phyloP scores from a whole-genome alignment of 768 basidiomycete genomes.

The Mycena amicta region DNA sequence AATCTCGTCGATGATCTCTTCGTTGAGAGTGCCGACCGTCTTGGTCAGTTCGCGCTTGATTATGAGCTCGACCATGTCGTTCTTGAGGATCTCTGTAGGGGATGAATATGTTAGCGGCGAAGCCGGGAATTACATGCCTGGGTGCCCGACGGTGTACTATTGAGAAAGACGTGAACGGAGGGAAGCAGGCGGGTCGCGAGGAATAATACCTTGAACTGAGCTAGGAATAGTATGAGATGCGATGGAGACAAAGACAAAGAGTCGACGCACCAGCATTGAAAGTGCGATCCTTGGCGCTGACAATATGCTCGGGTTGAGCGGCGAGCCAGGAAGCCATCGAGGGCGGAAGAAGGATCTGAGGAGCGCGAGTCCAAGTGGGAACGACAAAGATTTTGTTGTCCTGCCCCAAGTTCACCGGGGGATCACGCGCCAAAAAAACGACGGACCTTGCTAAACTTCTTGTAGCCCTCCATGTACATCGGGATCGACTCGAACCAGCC shows the following conservation, averaged over 20 bases:
- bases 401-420: too few species aligned
- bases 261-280: background rate
- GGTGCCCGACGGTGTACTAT: slow-evolving; percentile 12
- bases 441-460: background rate
- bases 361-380: background rate
- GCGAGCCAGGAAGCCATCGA: background rate
- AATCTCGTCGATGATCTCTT: slow-evolving; percentile 5
- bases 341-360: background rate
- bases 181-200: background rate
- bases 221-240: background rate
- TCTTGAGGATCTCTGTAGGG: slow-evolving; percentile 3
- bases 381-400: background rate
- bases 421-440: too few species aligned
- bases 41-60: slow-evolving; percentile 16
- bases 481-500: background rate
- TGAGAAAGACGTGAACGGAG: slow-evolving; percentile 7
- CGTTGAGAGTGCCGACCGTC: slow-evolving; percentile 9
- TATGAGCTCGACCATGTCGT: slow-evolving; percentile 14
- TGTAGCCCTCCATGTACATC: background rate
- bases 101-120: too few species aligned
- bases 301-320: background rate
- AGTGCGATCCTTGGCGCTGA: background rate
- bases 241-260: background rate
- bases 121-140: background rate
- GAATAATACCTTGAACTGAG: background rate